Evolutionary conservation across 108 stramenopile species (phyloP), one percentile per base, ranked within the genome.

Genomic region (Skeletonema marinoi): DNA sequence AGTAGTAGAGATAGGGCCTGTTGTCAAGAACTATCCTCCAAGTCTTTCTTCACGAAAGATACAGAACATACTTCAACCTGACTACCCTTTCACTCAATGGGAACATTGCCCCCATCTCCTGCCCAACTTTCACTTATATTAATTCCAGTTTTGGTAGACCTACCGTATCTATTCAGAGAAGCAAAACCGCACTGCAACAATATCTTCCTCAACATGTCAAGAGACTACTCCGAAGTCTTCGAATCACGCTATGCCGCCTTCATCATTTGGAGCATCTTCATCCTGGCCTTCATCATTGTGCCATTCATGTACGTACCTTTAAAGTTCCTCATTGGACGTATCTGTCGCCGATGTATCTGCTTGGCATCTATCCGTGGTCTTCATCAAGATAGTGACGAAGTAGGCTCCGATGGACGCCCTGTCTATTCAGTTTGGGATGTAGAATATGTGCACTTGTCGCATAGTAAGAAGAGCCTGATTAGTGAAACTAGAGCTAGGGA

Each of bases 211-310:
- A 46, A 19, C 3, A 51, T 51, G 50, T 17, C n/a, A 3, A 19
- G 19, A 3, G 14, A 21, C 50, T 51, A 51, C 7, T 51, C 17
- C 4, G 6, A 5, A 32, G 5, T 38, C 4, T 42, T 74, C 38
- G 73, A 74, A 21, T 36, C 60, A 19, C 73, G 65, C 19, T 35
- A 65, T n/a, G 73, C 51, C 7, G 73, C 65, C 32, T 65, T 74
- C n/a, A 54, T 74, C 50, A 65, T 74, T 14, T 74, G 73, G 64
- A 64, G 33, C 4, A 32, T 74, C 32, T 46, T 74, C 42, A 46
- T 74, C 21, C 8, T 65, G 11, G 38, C 65, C 8, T 74, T 74
- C 73, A 56, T 74, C 32, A 32, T 74, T 14, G 36, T 74, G 10
- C 73, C 73, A 29, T 38, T 16, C 30, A 2, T 74, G 1, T 65